Evolutionary conservation across 2,329 filamentous ascomycete species (phyloP), one percentile per base, ranked within the genome.

Genomic region (Dichotomopilus funicola): DNA sequence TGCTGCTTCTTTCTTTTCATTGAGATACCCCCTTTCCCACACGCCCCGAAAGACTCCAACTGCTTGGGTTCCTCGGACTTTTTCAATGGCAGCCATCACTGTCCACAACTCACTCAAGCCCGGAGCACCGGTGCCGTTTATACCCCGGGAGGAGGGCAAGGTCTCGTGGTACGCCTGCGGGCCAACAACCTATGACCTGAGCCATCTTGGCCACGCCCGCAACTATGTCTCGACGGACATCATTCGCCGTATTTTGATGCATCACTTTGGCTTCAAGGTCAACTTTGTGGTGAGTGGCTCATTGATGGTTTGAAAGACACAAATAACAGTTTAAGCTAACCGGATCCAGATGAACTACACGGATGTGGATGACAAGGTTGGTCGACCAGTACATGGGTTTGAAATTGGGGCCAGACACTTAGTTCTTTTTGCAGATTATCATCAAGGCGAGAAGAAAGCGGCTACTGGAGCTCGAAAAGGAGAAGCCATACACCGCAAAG

Each of bases 161-260:
- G 81, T 95, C 34, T 84, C 83, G 5, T 95, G 90, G 89, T 95
- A 95, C 71, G 87, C 86, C 63, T 96, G 91, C 74, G 91, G 91
- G 13, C 90, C 90, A 56, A 96, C 90, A 3, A 85, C 88, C 43
- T 91, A 91, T 69, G 88, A 91, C 69, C 86, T 91, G 72, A 81
- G 86, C 59, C 89, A 92, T 75, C 72, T 92, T 59, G 87, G 89
- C 35, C 90, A 95, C 71, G 90, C 57, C 40, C 79, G 89, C 63
- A 95, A 95, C 74, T 95, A 95, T 80, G 88, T 95, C 60, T 89
- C 86, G 49, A 92, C 89, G 46, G 91, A 96, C 70, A 91, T 95
- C 61, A 85, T 95, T 63, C 82, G 91, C 59, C 84, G 91, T 65
- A 89, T 95, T 64, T 73, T 95, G 71, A 77, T 81, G 66, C 84